A percentile compares a stretch with the other conserved stretches of the same genome.
phyloP scores from a whole-genome alignment of 441 rosid species.

The Syzygium syzygioides region DNA sequence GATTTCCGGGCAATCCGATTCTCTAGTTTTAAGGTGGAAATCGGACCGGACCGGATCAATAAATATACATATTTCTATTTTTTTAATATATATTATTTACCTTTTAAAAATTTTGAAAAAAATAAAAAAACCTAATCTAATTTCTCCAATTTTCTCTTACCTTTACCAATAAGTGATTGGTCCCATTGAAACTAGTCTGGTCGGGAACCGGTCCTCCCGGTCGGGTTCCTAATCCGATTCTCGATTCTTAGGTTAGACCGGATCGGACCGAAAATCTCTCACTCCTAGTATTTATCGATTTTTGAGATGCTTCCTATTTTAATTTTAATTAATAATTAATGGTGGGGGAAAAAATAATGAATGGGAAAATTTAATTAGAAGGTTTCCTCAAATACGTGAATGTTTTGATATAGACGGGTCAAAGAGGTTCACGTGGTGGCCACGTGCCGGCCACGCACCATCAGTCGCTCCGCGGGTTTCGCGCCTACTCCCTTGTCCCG shows the following conservation, averaged over 20 bases:
- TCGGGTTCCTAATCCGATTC: too few species aligned
- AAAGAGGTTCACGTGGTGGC: not conserved
- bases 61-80: too few species aligned
- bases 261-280: too few species aligned
- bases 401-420: not conserved
- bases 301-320: not conserved
- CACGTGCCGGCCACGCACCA: not conserved
- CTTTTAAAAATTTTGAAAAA: too few species aligned
- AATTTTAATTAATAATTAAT: not conserved
- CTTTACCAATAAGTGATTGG: too few species aligned
- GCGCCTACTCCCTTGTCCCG: not conserved
- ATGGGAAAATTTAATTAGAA: not conserved
- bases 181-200: too few species aligned
- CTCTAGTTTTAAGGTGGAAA: fast-evolving
- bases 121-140: too few species aligned
- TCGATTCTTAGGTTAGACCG: too few species aligned
- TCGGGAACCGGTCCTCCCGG: too few species aligned
- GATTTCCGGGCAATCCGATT: fast-evolving
- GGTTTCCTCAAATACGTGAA: not conserved
- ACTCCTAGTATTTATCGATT: not conserved
- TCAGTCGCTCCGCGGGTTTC: not conserved
- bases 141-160: too few species aligned
- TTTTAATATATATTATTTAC: too few species aligned
- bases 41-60: too few species aligned
- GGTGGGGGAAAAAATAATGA: not conserved